Conservation (phyloP, 306 rosid species). For the Rosa multiflora region DNA sequence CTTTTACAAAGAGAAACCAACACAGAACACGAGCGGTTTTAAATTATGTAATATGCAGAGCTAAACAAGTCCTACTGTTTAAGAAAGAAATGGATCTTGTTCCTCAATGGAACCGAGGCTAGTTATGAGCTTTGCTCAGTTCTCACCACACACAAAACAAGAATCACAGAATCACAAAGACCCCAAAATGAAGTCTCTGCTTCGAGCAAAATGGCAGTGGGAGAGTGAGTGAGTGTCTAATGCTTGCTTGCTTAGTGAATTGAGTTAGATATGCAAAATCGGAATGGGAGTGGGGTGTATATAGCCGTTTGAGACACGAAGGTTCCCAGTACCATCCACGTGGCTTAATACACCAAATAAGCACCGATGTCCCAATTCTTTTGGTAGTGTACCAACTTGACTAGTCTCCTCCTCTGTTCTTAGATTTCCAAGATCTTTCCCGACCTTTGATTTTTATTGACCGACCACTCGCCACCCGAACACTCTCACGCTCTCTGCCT, state of each 20-base stretch:
- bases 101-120: neutral
- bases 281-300: neutral
- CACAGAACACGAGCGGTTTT: neutral
- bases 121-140: neutral
- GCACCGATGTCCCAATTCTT: neutral
- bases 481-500: neutral
- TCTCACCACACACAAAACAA: neutral
- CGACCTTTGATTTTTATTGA: neutral
- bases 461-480: neutral
- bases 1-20: slow-evolving; percentile 22
- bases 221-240: neutral
- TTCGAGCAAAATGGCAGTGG: neutral
- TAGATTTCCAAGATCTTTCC: neutral
- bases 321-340: neutral
- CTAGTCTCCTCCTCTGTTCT: neutral
- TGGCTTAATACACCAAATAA: neutral
- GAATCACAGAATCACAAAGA: neutral
- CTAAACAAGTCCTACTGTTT: neutral
- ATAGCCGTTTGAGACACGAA: neutral
- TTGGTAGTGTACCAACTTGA: neutral
- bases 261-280: no score
- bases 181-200: neutral
- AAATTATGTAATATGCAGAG: neutral
- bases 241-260: neutral
- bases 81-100: neutral